Base-by-base conservation (phyloP, 768 basidiomycete species). In the Chalciporus pseudorubinellus region DNA sequence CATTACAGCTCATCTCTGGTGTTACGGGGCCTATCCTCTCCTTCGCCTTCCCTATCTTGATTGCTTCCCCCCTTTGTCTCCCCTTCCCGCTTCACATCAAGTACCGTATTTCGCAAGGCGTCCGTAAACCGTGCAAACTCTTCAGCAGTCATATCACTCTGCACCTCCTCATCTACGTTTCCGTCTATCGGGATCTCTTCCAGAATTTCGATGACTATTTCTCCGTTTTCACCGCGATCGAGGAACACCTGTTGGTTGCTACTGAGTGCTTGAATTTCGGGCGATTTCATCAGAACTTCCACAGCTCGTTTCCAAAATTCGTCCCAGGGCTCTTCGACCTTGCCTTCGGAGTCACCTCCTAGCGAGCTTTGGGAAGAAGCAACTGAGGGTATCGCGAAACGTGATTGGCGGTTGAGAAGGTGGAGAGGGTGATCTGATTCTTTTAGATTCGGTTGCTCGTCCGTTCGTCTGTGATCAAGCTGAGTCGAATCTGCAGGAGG, bases 381-480 rank as follows among this genome's bases (percentile, higher is more conserved):
- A 12, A 55, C 53, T 4, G 59, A 26, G 74, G 77, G 46, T 72
- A 67, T 57, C 72, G 78, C 40, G 78, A 74, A 52, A 75, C 75
- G 47, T 72, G 74, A 70, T 77, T 80, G 46, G 34, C 74, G 75
- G 53, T 71, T 70, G n/a, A 78, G 69, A 39, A 74, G 62, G 59
- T 80, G 79, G 54, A 78, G 63, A 19, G 87, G 87, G 54, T 78
- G 72, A 58, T 86, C 81, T 19, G 77, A 70, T 52, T 79, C 74
- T 14, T 79, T 78, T 20, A 80, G 70, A 39, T 63, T 60, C 12
- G 55, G 50, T 39, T 72, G 65, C 40, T 69, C 63, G 36, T 58
- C 59, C 19, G 60, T 51, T 38, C 59, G 53, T 26, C 66, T 65
- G 29, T 65, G 57, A 39, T 69, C 68, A 38, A 70, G 60, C 16